Evolutionary conservation across 106 monocot genomes (phyloP), one percentile per base, ranked within the genome.

Genomic region (Acorus gramineus): DNA sequence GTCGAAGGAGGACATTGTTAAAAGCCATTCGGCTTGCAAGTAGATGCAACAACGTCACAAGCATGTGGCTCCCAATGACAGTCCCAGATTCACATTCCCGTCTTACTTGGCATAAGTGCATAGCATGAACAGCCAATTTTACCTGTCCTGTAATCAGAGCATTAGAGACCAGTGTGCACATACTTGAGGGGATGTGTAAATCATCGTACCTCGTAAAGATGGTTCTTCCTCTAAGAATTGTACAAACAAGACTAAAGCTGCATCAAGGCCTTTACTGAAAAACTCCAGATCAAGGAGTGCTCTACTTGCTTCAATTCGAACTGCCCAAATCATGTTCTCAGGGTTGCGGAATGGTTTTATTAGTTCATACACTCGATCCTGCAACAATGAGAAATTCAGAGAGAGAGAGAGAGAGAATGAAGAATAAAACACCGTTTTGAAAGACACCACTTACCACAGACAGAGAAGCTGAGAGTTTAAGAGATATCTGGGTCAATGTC

Each of bases 1-100:
- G 92, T 4, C 98, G 78, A 72, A 98, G 81, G 55, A 77, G 81
- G 44, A 98, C 64, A 78, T 98, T 98, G 56, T 89, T 84, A 72
- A 82, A 98, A 55, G 88, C 82, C 66, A 82, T 89, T 80, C 61
- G 73, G 68, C 88, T 79, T 61, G 77, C 56, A 53, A 98, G 85
- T 52, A 92, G 60, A 10, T 54, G 66, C 49, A 98, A 85, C 11
- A 98, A 77, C 51, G 77, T 68, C 55, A 84, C 47, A 42, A 92
- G 81, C 53, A 85, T 92, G 14, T 69, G 7, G 42, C 54, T 71
- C 46, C 62, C 63, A 11, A 85, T 62, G 44, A 55, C 52, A 75
- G 73, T 74, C 2, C 8, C 67, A 43, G 4, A 28, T 47, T 79
- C 70, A 50, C 76, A 67, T 66, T 92, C 85, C 71, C 63, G 52